Evolutionary conservation across 2,329 filamentous ascomycete species (phyloP), one percentile per base, ranked within the genome.

Genomic region (Aureobasidium sp.): DNA sequence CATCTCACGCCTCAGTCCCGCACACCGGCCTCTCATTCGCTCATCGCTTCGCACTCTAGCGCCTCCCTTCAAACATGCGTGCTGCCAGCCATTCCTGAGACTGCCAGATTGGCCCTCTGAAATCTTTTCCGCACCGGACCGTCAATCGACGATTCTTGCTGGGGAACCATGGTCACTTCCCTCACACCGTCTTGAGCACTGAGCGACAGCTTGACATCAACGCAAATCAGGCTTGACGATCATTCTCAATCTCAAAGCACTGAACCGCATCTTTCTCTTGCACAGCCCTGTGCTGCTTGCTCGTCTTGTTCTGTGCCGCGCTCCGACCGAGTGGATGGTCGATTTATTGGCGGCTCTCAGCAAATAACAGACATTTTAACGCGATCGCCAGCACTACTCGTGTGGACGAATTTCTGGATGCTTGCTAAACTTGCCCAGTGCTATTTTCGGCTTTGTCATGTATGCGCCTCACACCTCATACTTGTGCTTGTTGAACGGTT

Each of bases 381-480:
- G 26, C 29, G 53, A 57, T 57, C 53, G 53, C 53, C 41, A 57
- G 46, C 26, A 32, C 46, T 29, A 48, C 46, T 48, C 6, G 46
- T 29, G 27, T 44, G 34, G 39, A 34, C 39, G 37, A 46, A 34
- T 57, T 26, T 57, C 41, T 57, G 39, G 37, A 50, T 29, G 47
- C 29, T 34, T 46, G 41, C 29, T 29, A 32, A 20, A 44, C 41
- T 32, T 61, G 36, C 29, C 44, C 56, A 52, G 39, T 61, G 37
- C 59, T 61, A 61, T 52, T 61, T 61, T 52, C 29, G 27, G 59
- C 39, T 37, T 46, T 53, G 48, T 53, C 47, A 51, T 29, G 41
- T 13, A n/a, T 36, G 59, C 59, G 59, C 59, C 59, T 61, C 59
- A 51, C 47, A 61, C 59, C 59, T 61, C 48, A 61, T 52, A n/a